Base-by-base conservation (phyloP, 345 rosid species). In the Abelmoschus esculentus region DNA sequence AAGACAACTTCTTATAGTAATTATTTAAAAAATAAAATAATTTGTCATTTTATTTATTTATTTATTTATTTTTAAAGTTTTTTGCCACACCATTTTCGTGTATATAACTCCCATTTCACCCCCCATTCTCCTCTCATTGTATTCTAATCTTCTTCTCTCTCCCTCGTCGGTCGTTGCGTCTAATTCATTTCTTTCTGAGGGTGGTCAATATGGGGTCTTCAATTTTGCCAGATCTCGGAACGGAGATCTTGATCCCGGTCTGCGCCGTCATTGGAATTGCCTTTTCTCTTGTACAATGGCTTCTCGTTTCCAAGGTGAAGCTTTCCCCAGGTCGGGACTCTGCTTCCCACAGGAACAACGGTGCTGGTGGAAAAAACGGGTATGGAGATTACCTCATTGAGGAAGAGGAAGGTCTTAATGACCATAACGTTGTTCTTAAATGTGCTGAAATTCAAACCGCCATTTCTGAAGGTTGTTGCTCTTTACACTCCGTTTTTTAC, bases 371-470 rank as follows among this genome's bases (percentile, higher is more conserved):
- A 38, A 89, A 86, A 76, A 88, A 84, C 29, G 96, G 90, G 0
- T 77, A 81, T 71, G 28, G 26, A 13, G 97, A 93, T 58, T 91
- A 76, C 63, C 87, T 93, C 19, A 93, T 93, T 57, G 99, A 91
- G 71, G 99, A 93, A 74, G 99, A 91, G 64, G 99, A 93, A 74
- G 93, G 90, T 15, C 77, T 93, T 42, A 88, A 91, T 74, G 97
- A 91, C 77, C 91, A 89, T 69, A 83, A 75, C 80, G 89, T 88
- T 68, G 97, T 89, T 58, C 75, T 80, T 66, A 93, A 86, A 67
- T 91, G 97, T 60, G 90, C 99, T 17, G 99, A 93, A 74, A 93
- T 93, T 50, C 99, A 93, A 73, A 88, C 40, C 75, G 97, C 96
- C 72, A 93, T 89, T 53, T 85, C 95, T 13, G 91, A 85, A 84